Evolutionary conservation across 192 early-diverging fungal species (phyloP).

Genomic region (Rhizoclosmatium sp.): DNA sequence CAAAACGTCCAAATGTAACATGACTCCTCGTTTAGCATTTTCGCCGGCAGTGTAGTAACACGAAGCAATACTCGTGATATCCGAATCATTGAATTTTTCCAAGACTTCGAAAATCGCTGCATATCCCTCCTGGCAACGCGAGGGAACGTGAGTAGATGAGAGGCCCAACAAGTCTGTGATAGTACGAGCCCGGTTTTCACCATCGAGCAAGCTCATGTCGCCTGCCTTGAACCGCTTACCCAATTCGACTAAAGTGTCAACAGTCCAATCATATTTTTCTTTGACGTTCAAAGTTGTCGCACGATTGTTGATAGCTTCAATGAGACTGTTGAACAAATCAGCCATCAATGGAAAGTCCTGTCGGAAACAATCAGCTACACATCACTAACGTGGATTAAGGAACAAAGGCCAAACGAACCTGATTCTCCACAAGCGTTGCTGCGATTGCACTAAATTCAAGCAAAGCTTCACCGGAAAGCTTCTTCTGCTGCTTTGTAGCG

Average conservation of each 20-base stretch:
- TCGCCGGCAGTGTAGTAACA: neutral
- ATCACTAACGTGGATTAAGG: neutral
- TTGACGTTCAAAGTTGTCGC: too few relatives aligned
- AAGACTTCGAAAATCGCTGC: neutral
- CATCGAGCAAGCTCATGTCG: neutral
- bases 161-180: neutral
- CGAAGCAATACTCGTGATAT: neutral
- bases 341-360: slow-evolving; percentile 4
- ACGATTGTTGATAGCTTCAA: neutral
- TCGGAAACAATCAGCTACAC: neutral
- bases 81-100: neutral
- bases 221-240: neutral
- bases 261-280: neutral
- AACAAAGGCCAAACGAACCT: neutral
- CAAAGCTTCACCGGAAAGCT: neutral
- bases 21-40: neutral
- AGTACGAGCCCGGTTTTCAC: neutral
- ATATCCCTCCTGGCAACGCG: neutral
- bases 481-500: neutral
- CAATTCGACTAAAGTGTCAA: neutral
- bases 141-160: neutral
- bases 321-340: neutral
- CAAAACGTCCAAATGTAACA: neutral
- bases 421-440: neutral
- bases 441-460: neutral